Base-by-base conservation (phyloP, 2,329 filamentous ascomycete genomes). In the Alternaria ventricosa region DNA sequence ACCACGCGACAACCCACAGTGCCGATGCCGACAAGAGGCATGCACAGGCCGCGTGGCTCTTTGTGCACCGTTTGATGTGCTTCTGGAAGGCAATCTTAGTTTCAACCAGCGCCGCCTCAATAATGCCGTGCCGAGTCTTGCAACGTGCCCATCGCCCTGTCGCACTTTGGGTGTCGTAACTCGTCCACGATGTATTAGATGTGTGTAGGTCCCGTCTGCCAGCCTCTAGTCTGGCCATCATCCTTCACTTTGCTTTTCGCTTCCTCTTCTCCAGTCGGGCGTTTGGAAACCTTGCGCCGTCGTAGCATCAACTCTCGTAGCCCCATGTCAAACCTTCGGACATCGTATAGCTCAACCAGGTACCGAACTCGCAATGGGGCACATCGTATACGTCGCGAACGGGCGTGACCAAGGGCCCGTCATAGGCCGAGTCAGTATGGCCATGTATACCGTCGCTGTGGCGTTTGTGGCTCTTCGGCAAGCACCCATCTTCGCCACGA, bases 391-490 rank as follows among this genome's bases (percentile, higher is more conserved):
- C 47, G 62, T 69, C 33, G 51, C 59, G 23, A 33, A 47, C 12
- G 57, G 62, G 15, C 44, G 45, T 64, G 64, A 74, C 28, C 66
- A 65, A 63, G 73, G 72, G 9, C 69, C 71, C 9, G 55, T 72
- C 36, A 54, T 75, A 23, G 68, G 68, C n/a, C 67, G 67, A n/a
- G 70, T 74, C 49, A 71, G 66, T 43, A 44, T 75, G 60, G 66
- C 68, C 22, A 62, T 66, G 50, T 75, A 74, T 53, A 49, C 59
- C 3, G 36, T 74, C 18, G 72, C 71, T 2, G 66, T 72, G n/a
- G 47, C 66, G 23, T 64, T 74, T 44, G 72, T 75, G 3, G 60
- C 65, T 23, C 64, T 75, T 46, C 71, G 72, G 73, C 72, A 56
- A 27, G 18, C 22, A 22, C 3, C 22, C 11, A 6, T 11, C 25